Evolutionary conservation across 345 rosid genomes (phyloP), one percentile per base, ranked within the genome.

Genomic region (Brassica rapa): DNA sequence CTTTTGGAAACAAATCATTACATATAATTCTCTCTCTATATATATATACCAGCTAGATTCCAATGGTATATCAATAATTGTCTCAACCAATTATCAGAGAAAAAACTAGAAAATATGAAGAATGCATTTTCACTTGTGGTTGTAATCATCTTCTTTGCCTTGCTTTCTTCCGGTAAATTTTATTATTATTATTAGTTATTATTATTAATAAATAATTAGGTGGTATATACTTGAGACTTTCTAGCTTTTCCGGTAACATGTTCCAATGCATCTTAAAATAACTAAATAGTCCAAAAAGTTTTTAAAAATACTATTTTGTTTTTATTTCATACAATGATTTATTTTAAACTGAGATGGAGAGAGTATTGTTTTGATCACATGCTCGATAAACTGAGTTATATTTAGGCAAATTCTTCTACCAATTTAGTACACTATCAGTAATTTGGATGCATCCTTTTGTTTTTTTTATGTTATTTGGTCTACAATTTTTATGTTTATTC

Each of bases 161-260:
- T 75, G 67, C 23, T 59, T 39, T 57, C 49, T 75, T 75, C 73
- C 4, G 73, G 73, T 75, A 74, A 33, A 5, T 53, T 25, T 25
- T 25, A 16, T 14, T 56, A 2, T 25, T 15, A 53, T 35, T 55
- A 21, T 56, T 46, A 61, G 2, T 8, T 2, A 8, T 37, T 5
- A 8, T 37, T 9, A 9, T 23, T 61, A 27, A 25, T 25, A 25
- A 25, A 15, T 53, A 12, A 9, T 32, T 51, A 65, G 8, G 15
- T 30, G 1, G 4, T 49, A n/a, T 19, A 10, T 66, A 39, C 23
- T 6, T 66, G 64, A 6, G 7, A 25, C 33, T 60, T 24, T 60
- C 12, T 10, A 60, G 11, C 64, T 6, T 60, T 24, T 27, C 30
- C 29, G 25, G 30, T 23, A 57, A 23, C 25, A 1, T 9, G 30